A percentile compares a stretch with the other conserved stretches of the same genome.
Conservation (phyloP, 441 rosid species). For the Breynia disticha region DNA sequence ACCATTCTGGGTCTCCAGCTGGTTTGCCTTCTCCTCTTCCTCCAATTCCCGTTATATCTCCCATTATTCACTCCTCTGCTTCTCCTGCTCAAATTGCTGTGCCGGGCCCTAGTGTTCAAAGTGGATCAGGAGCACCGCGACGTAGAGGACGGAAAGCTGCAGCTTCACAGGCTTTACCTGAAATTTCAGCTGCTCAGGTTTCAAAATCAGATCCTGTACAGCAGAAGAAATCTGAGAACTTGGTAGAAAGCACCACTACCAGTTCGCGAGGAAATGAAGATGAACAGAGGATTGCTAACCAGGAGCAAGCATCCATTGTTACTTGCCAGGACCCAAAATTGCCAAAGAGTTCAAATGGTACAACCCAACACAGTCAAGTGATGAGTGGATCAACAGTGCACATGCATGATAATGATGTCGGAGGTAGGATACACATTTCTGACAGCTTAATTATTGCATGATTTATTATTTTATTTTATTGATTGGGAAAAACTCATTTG, state of each 20-base stretch:
- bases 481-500: conserved; percentile 6
- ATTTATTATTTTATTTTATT: neutral
- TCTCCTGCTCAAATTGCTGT: conserved; percentile 36
- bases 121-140: conserved; percentile 43
- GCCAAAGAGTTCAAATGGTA: conserved; percentile 17
- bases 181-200: conserved; percentile 44
- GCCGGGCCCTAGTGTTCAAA: conserved; percentile 44
- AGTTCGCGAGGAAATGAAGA: conserved; percentile 25
- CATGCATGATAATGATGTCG: conserved; percentile 19
- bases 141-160: conserved; percentile 68
- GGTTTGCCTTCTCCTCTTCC: conserved; percentile 26
- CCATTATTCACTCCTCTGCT: conserved; percentile 27
- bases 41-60: conserved; percentile 19
- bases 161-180: conserved; percentile 30
- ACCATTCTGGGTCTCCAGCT: conserved; percentile 23
- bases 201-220: conserved; percentile 23
- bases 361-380: conserved; percentile 19
- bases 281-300: conserved; percentile 23
- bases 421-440: conserved; percentile 17
- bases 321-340: conserved; percentile 20
- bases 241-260: conserved; percentile 21
- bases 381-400: conserved; percentile 14
- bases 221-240: conserved; percentile 22
- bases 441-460: neutral
- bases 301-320: conserved; percentile 22